Base-by-base conservation (phyloP, 2,329 filamentous ascomycete species). In the Arthrobotrys musiformis region DNA sequence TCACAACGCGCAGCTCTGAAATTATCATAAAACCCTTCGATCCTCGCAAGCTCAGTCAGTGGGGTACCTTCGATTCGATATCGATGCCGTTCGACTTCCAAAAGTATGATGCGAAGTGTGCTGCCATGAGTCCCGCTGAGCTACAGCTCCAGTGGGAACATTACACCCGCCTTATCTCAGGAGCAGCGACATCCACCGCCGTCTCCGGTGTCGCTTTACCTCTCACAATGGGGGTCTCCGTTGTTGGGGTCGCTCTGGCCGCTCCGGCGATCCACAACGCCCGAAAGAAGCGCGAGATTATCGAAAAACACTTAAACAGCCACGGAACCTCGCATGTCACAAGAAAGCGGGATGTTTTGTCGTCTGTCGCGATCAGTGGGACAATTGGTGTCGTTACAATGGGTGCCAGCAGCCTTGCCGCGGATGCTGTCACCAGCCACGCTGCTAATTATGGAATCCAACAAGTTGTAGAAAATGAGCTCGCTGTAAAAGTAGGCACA, bases 61-160 rank as follows among this genome's bases (percentile, higher is more conserved):
- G 19, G 40, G 19, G 4, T 19, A 17, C 40, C 17, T 44, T 22
- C 40, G 8, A 17, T 22, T 44, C 17, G 22, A 13, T 19, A 37
- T 73, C 35, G 37, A 85, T 84, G 84, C 84, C 83, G 3, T 85
- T 85, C 78, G 83, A 85, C 77, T 85, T 84, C 61, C 81, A 82
- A n/a, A 81, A 80, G 1, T 85, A 85, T 78, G 82, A 85, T 50
- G 79, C 81, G 9, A 85, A 85, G 72, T 85, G 84, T 80, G 80
- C 81, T 35, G 81, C 78, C 13, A 80, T 85, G 26, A 82, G 81
- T 1, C 79, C 82, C 2, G 83, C 84, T 33, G 82, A 84, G 33
- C 82, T 85, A 11, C 84, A 85, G 50, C 80, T 81, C 17, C 84
- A 85, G 78, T 85, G 84, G 84, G 82, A 85, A 67, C 84, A 85